phyloP scores from a whole-genome alignment of 2,329 filamentous ascomycete species.

The Hortaea werneckii region DNA sequence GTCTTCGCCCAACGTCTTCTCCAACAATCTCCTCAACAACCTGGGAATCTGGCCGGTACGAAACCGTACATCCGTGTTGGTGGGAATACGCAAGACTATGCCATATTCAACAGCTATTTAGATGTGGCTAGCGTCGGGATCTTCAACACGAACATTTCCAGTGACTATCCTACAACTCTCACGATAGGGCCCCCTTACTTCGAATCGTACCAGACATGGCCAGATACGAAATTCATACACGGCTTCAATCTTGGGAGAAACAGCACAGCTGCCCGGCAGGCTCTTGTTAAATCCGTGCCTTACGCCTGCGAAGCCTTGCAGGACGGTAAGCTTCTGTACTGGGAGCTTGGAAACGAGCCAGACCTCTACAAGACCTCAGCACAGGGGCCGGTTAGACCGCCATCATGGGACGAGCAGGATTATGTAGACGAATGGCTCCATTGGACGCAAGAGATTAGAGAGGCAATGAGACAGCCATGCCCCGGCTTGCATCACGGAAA shows the following conservation, averaged over 20 bases:
- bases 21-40: constrained; percentile 28
- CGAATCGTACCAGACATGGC: constrained; percentile 51
- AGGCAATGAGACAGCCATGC: constrained; percentile 40
- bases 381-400: constrained; percentile 43
- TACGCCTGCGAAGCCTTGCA: constrained; percentile 48
- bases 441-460: constrained; percentile 42
- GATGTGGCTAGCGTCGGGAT: constrained; percentile 43
- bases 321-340: constrained; percentile 42
- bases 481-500: constrained; percentile 33
- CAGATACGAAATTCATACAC: constrained; percentile 47
- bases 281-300: constrained; percentile 45
- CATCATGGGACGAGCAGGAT: constrained; percentile 43
- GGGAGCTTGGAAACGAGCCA: constrained; percentile 57
- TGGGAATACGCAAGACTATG: constrained; percentile 58
- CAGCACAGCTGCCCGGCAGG: constrained; percentile 40
- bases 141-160: constrained; percentile 39
- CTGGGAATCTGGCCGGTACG: constrained; percentile 31
- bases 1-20: constrained; percentile 49
- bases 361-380: constrained; percentile 47
- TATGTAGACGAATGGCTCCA: constrained; percentile 51
- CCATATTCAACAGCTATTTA: constrained; percentile 48
- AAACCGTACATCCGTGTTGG: constrained; percentile 54
- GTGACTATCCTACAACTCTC: constrained; percentile 52
- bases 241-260: constrained; percentile 53
- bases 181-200: constrained; percentile 53